Evolutionary conservation across 2,329 filamentous ascomycete genomes (phyloP).

Genomic region (Pseudocercospora pini-densiflorae): DNA sequence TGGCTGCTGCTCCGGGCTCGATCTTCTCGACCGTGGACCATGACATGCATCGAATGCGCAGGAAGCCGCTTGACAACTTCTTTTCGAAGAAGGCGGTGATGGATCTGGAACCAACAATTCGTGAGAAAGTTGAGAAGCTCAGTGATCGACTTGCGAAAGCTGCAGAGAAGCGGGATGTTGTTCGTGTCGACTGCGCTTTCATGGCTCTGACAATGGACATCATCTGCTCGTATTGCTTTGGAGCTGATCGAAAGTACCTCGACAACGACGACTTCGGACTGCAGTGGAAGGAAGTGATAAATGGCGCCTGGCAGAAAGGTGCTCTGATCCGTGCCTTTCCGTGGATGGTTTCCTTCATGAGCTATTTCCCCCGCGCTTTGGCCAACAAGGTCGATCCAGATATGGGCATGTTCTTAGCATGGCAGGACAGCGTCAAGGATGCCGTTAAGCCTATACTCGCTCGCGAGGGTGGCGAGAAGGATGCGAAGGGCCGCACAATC

Average conservation of each 20-base stretch:
- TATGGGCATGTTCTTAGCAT: conserved; percentile 11
- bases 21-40: conserved; percentile 18
- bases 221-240: conserved; percentile 14
- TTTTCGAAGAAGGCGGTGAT: conserved; percentile 20
- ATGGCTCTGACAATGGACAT: conserved; percentile 17
- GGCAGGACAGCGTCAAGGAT: conserved; percentile 15
- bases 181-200: conserved; percentile 10
- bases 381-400: conserved; percentile 7
- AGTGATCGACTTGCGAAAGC: conserved; percentile 2
- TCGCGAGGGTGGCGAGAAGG: not conserved
- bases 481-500: conserved; percentile 13
- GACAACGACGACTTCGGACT: conserved; percentile 8
- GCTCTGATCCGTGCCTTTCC: conserved; percentile 10
- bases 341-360: conserved; percentile 10
- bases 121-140: conserved; percentile 11
- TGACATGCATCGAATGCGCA: conserved; percentile 16
- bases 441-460: conserved; percentile 10
- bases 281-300: not conserved
- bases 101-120: conserved; percentile 10
- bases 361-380: conserved; percentile 3
- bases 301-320: conserved; percentile 11
- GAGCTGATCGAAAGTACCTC: conserved; percentile 1
- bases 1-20: conserved; percentile 10
- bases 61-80: conserved; percentile 16
- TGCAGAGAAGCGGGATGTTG: not conserved